A percentile compares a stretch with the other conserved stretches of the same genome.
These are phyloP conservation scores for Hanseniaspora singularis DNA, from an alignment of 805 yeast genomes.

Conservation along the genomic window DNA sequence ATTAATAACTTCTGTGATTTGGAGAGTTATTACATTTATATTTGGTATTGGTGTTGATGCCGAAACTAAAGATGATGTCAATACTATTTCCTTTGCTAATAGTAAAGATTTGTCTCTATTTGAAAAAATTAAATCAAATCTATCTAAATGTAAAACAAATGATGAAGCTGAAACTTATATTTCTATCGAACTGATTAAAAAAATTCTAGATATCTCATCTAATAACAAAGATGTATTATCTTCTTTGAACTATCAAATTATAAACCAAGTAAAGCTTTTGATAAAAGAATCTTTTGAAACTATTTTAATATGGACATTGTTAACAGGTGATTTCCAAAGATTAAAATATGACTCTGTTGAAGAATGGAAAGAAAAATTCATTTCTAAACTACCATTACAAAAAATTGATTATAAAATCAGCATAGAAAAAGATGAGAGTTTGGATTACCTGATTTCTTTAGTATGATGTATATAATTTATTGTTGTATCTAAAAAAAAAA, in stretches of 20 bases:
- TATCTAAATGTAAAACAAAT: not conserved
- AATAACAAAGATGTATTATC: not conserved
- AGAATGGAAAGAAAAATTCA: slow-evolving; percentile 4
- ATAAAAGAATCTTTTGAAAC: slow-evolving; percentile 10
- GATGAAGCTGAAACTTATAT: not conserved
- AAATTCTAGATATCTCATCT: not conserved
- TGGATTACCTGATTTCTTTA: not conserved
- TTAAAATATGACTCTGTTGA: not conserved
- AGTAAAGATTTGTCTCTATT: not conserved
- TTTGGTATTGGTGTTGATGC: slow-evolving; percentile 2
- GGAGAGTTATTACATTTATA: not conserved
- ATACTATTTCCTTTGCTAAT: not conserved
- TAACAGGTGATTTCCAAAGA: slow-evolving; percentile 15
- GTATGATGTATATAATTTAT: too few species aligned
- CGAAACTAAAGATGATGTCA: slow-evolving; percentile 2
- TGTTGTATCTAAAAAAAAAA: too few species aligned
- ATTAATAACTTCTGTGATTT: slow-evolving; percentile 4
- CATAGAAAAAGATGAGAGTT: not conserved
- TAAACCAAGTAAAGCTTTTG: not conserved
- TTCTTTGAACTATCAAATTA: not conserved
- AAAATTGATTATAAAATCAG: not conserved
- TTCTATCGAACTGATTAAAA: not conserved
- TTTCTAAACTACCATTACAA: not conserved
- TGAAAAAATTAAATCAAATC: not conserved
- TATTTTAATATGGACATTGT: slow-evolving; percentile 8